Base-by-base conservation (phyloP, 441 rosid species). In the Pelargonium myrrhifolium region DNA sequence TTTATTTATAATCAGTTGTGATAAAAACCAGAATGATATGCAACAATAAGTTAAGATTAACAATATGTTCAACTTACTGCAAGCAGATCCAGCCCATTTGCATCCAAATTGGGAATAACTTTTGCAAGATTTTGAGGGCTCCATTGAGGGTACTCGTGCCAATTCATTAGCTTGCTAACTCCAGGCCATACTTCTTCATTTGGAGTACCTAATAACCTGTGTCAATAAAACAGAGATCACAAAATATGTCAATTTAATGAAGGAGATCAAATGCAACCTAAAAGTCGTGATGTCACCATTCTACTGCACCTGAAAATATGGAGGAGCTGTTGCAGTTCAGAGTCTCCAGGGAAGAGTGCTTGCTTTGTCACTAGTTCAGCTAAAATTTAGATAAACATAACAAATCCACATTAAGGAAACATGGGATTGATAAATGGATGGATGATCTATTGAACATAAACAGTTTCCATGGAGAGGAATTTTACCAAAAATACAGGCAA, bases 131-230 rank as follows among this genome's bases (percentile, higher is more conserved):
- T 79, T 71, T 87, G 87, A 6, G 93, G 85, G 49, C 76, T 92
- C 98, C 99, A 94, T 47, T 90, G 94, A 3, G 99, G 98, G 77
- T 94, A 94, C 77, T 88, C 99, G 45, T 94, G 99, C 99, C 99
- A 95, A 83, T 92, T 86, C 83, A 83, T 75, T 74, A 90, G 83
- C 49, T 76, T 77, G 82, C 93, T 85, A 18, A 95, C 97, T 67
- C 97, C 99, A 0, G 99, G 96, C 99, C 99, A 95, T 68, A 87
- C 68, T 71, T 79, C 35, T 74, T 92, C 98, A 77, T 92, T 86
- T 20, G 99, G 98, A 64, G 97, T 95, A 37, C 99, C 98, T 14
- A 95, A 71, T 75, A 92, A 77, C 89, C 99, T 92, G 82, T 70
- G 75, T 9, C 53, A 35, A 1, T 35, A 71, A 21, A 18, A 40